A percentile compares a stretch with the other conserved stretches of the same genome.
Evolutionary conservation across 1,284 basidiomycete species (phyloP).

Genomic region (Trametes sp.): DNA sequence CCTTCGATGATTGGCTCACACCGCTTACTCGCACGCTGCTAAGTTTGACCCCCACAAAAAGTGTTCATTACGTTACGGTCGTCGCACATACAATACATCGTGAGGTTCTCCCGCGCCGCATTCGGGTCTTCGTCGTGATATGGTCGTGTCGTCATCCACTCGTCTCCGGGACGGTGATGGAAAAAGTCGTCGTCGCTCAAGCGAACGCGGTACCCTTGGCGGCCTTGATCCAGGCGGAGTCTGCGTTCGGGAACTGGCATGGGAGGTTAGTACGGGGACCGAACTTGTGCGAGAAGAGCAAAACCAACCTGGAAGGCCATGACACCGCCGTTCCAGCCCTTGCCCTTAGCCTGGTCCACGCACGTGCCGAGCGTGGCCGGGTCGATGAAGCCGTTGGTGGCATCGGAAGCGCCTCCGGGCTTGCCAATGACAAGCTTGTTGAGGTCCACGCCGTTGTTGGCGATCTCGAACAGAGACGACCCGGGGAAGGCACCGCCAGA

Average conservation of each 20-base stretch:
- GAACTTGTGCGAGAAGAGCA: too few relatives aligned
- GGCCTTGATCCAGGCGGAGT: slow-evolving; percentile 21
- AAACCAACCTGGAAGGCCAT: slow-evolving; percentile 15
- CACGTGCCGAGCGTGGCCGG: slow-evolving; percentile 60
- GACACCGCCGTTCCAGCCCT: slow-evolving; percentile 53
- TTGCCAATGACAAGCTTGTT: slow-evolving; percentile 66
- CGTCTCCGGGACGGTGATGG: slow-evolving; percentile 7
- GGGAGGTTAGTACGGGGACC: not conserved
- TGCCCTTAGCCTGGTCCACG: slow-evolving; percentile 55
- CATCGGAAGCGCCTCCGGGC: slow-evolving; percentile 49
- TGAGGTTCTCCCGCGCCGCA: slow-evolving; percentile 14
- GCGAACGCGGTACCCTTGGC: slow-evolving; percentile 15
- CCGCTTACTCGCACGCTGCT: not conserved
- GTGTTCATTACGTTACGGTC: slow-evolving; percentile 12
- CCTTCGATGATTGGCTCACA: not conserved
- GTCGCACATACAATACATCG: slow-evolving; percentile 12
- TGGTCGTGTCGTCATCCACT: slow-evolving; percentile 13
- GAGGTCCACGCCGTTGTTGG: slow-evolving; percentile 57
- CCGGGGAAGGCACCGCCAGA: slow-evolving; percentile 26
- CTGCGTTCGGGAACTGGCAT: slow-evolving; percentile 19
- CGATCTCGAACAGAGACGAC: slow-evolving; percentile 63
- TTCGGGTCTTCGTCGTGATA: slow-evolving; percentile 11
- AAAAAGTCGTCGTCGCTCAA: not conserved
- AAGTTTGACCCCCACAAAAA: slow-evolving; percentile 5
- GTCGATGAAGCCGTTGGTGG: slow-evolving; percentile 62